Evolutionary conservation across 371 early-diverging fungal species (phyloP).

Genomic region (Batkoa obscura): DNA sequence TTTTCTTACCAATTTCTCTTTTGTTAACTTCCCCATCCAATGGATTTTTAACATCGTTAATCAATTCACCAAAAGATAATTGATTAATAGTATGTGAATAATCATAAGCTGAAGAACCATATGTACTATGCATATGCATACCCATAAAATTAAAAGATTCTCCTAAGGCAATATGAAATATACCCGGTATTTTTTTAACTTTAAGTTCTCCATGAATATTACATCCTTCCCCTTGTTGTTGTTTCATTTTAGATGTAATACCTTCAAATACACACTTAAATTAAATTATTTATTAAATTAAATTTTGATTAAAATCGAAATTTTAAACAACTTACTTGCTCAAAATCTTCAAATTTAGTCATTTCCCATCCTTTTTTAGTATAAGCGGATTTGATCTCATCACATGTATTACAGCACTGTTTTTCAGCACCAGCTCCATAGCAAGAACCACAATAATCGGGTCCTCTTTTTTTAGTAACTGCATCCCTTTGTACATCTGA

Average conservation of each 20-base stretch:
- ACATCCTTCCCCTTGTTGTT: constrained; percentile 78
- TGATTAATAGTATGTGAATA: constrained; percentile 69
- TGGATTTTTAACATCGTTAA: constrained; percentile 48
- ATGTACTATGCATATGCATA: constrained; percentile 66
- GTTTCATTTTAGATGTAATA: constrained; percentile 49
- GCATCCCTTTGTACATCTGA: not conserved
- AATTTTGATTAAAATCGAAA: not conserved
- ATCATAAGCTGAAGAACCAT: constrained; percentile 32
- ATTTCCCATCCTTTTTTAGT: constrained; percentile 62
- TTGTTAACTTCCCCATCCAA: constrained; percentile 42
- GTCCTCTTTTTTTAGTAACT: not conserved
- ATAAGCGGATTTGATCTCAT: constrained; percentile 81
- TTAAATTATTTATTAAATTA: no score
- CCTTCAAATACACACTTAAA: constrained; percentile 67
- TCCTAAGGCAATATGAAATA: constrained; percentile 87
- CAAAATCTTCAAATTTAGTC: constrained; percentile 42
- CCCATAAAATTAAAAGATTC: constrained; percentile 51
- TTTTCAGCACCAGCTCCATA: constrained; percentile 48
- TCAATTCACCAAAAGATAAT: constrained; percentile 57
- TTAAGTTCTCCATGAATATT: constrained; percentile 55
- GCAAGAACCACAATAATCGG: constrained; percentile 67
- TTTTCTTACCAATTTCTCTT: constrained; percentile 18
- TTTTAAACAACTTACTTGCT: constrained; percentile 36
- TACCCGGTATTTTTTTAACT: constrained; percentile 83
- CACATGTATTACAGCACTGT: constrained; percentile 89